phyloP scores from a whole-genome alignment of 2,329 filamentous ascomycete species.

The Paramyrothecium roridum region DNA sequence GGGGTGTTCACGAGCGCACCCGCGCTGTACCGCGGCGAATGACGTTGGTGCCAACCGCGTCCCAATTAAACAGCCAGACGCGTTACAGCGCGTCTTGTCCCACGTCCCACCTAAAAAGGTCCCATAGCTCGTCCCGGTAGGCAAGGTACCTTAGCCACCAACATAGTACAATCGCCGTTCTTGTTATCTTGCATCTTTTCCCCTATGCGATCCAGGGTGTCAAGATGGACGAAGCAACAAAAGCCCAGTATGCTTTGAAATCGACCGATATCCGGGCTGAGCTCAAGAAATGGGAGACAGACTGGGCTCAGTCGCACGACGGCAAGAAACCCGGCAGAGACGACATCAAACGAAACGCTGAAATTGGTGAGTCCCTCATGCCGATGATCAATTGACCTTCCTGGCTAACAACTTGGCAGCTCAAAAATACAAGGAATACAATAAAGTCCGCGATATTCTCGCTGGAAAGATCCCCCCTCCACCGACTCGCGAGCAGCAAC shows the following conservation, averaged over 20 bases:
- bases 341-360: conserved; percentile 72
- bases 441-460: conserved; percentile 58
- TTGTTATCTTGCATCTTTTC: neutral
- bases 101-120: neutral
- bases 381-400: neutral
- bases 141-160: no score
- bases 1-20: no score
- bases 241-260: conserved; percentile 43
- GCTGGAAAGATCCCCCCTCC: conserved; percentile 47
- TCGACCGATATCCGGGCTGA: conserved; percentile 60
- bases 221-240: conserved; percentile 44
- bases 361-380: conserved; percentile 55
- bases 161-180: no score
- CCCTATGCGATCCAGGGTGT: neutral
- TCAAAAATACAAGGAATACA: conserved; percentile 75
- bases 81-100: neutral
- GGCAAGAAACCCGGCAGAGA: conserved; percentile 68
- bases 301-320: conserved; percentile 58
- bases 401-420: conserved; percentile 37
- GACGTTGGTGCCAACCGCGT: neutral
- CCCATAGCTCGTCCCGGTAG: no score
- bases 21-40: neutral
- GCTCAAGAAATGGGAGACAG: conserved; percentile 71
- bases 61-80: neutral
- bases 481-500: conserved; percentile 30